Evolutionary conservation across 371 early-diverging fungal genomes (phyloP).

Genomic region (Mortierella sp.): DNA sequence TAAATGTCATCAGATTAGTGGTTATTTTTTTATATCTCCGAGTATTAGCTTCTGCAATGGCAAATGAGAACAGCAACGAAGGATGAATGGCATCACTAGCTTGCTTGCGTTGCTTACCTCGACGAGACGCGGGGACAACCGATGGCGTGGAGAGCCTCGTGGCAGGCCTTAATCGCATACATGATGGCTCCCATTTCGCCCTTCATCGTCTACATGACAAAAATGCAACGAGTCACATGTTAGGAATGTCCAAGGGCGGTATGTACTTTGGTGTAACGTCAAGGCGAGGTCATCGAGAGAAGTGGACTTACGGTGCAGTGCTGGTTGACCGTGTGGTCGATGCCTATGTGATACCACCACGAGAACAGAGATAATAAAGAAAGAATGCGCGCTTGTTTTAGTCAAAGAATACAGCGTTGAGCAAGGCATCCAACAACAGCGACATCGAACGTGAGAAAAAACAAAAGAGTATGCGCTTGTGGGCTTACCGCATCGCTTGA

Average conservation of each 20-base stretch:
- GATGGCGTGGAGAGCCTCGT: constrained; percentile 17
- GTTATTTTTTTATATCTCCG: neutral
- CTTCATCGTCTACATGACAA: constrained; percentile 1
- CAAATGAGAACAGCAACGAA: too few species aligned
- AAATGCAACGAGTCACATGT: neutral
- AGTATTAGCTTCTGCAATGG: neutral
- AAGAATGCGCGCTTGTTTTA: neutral
- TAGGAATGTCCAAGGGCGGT: too few species aligned
- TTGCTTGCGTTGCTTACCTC: constrained; percentile 24
- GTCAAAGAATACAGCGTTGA: neutral
- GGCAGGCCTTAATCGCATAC: constrained; percentile 31
- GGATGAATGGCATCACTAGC: too few species aligned
- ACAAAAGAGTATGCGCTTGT: neutral
- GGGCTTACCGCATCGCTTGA: constrained; percentile 19
- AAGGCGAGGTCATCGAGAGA: neutral
- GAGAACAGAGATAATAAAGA: neutral
- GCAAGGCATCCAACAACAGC: too few species aligned
- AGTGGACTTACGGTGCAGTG: constrained; percentile 22
- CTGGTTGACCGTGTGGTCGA: constrained; percentile 17
- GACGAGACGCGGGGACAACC: constrained; percentile 23
- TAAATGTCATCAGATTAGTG: too few species aligned
- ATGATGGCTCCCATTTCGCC: constrained; percentile 21
- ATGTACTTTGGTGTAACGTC: too few species aligned
- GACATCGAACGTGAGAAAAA: neutral
- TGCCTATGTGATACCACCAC: constrained; percentile 7